A percentile compares a stretch with the other conserved stretches of the same genome.
These are phyloP conservation scores for Leishmania major DNA, from an alignment of 208 protist genomes.

Conservation along the genomic window DNA sequence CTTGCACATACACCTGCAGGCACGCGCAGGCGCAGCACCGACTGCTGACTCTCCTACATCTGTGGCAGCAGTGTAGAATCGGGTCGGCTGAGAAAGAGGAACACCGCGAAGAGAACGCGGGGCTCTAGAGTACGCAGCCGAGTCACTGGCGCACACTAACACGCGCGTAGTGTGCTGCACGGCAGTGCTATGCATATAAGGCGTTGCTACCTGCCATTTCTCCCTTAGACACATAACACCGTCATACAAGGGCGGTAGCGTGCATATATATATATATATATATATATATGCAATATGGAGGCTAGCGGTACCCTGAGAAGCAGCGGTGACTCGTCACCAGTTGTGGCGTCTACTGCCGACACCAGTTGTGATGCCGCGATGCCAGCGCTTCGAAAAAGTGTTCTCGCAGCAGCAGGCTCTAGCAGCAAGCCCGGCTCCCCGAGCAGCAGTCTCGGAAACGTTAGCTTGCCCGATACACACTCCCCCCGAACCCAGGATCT, in stretches of 20 bases:
- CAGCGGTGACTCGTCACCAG: not conserved
- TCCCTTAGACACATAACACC: not conserved
- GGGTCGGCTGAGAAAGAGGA: not conserved
- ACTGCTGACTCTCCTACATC: not conserved
- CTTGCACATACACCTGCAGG: not conserved
- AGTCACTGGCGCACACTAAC: not conserved
- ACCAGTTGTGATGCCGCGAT: not conserved
- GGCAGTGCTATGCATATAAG: not conserved
- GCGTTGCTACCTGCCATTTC: not conserved
- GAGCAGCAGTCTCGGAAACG: slow-evolving; percentile 3
- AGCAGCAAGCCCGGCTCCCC: not conserved
- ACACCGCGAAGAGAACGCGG: not conserved
- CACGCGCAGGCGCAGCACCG: not conserved
- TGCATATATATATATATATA: not conserved
- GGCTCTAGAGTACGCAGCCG: not conserved
- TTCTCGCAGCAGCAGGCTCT: not conserved
- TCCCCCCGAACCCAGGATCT: not conserved
- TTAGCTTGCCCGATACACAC: not conserved
- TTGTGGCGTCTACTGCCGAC: not conserved
- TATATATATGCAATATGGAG: slow-evolving; percentile 6
- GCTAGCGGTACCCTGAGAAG: not conserved
- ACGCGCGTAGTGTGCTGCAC: not conserved
- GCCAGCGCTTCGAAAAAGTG: slow-evolving; percentile 1
- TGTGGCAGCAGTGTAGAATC: not conserved
- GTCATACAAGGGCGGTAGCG: not conserved